A percentile compares a stretch with the other conserved stretches of the same genome.
Evolutionary conservation across 176 grass and related monocot species (phyloP).

Genomic region (Carex myosuroides): DNA sequence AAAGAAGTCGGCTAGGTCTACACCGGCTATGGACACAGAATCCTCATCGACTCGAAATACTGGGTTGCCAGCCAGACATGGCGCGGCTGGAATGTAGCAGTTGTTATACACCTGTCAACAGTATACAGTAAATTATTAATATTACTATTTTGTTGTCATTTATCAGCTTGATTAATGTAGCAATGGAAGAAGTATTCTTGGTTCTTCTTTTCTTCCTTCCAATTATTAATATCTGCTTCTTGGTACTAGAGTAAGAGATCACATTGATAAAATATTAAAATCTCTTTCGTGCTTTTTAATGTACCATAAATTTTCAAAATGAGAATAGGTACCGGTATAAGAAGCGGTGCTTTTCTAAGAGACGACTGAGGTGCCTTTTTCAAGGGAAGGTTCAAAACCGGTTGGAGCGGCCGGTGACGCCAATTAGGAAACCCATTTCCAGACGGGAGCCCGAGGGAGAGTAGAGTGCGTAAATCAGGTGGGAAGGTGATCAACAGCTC

Average conservation of each 20-base stretch:
- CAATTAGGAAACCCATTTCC: slow-evolving; percentile 53
- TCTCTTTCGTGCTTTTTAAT: background rate
- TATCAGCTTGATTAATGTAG: background rate
- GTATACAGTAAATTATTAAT: background rate
- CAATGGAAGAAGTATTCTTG: background rate
- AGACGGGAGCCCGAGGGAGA: slow-evolving; percentile 46
- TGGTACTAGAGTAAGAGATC: background rate
- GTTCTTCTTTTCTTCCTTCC: background rate
- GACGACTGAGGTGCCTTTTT: background rate
- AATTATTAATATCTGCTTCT: background rate
- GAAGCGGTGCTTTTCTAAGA: slow-evolving; percentile 19
- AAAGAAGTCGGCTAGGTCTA: slow-evolving; percentile 59
- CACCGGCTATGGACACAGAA: slow-evolving; percentile 45
- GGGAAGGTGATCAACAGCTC: slow-evolving; percentile 51
- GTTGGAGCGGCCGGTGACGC: slow-evolving; percentile 10
- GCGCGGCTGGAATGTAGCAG: slow-evolving; percentile 49
- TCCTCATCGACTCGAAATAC: slow-evolving; percentile 62
- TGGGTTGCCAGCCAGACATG: slow-evolving; percentile 60
- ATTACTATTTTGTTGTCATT: background rate
- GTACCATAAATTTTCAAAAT: background rate
- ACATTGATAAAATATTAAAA: background rate
- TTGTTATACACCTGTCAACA: slow-evolving; percentile 32
- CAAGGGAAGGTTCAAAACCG: slow-evolving; percentile 3
- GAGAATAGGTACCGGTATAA: slow-evolving; percentile 21
- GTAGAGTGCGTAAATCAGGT: slow-evolving; percentile 53